Conservation (phyloP, 2,329 filamentous ascomycete species). For the Akanthomyces dipterigenus region DNA sequence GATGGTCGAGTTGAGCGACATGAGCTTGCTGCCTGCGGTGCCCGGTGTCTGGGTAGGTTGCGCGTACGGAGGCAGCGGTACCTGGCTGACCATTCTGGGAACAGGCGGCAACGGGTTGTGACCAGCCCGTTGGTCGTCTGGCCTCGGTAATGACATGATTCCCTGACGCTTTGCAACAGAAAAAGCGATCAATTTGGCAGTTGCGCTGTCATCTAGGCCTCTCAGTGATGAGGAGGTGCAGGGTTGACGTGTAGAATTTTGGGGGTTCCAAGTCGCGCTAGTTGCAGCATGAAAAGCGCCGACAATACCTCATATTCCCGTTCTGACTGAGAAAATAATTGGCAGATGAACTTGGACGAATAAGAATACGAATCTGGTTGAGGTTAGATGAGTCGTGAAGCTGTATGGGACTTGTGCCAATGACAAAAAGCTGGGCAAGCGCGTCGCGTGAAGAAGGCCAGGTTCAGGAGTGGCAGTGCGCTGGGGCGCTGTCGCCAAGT, state of each 20-base stretch:
- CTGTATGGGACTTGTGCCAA: background rate
- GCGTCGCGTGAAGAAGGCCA: background rate
- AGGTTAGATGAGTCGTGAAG: background rate
- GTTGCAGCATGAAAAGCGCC: too few relatives aligned
- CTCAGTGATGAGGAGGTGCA: background rate
- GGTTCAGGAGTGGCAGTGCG: background rate
- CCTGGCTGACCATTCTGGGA: background rate
- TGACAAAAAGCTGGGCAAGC: background rate
- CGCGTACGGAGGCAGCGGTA: background rate
- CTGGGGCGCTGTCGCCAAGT: background rate
- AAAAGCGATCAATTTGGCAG: background rate
- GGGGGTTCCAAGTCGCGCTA: background rate
- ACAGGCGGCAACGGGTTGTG: background rate
- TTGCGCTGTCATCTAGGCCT: background rate
- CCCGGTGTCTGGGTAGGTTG: background rate
- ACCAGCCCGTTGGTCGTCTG: background rate
- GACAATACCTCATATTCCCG: too few relatives aligned
- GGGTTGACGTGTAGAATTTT: background rate
- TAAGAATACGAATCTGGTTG: background rate
- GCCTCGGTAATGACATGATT: background rate
- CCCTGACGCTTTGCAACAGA: background rate
- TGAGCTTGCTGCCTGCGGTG: background rate
- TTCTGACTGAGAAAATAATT: too few relatives aligned
- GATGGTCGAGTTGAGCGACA: constrained; percentile 18
- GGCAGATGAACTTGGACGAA: background rate